These are phyloP conservation scores for Syzygium grande DNA, from an alignment of 345 rosid species.

Conservation along the genomic window DNA sequence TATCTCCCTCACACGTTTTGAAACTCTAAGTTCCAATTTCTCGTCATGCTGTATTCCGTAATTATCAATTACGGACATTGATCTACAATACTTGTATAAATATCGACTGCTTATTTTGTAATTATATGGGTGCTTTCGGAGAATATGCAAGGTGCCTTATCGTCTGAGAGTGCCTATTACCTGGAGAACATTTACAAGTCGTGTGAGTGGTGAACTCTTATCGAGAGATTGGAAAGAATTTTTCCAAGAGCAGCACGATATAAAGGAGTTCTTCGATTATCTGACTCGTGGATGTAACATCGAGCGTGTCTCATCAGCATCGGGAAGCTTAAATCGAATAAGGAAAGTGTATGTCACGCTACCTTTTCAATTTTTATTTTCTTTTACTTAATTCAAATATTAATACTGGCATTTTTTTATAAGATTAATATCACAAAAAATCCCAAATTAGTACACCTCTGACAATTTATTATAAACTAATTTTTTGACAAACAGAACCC, in stretches of 20 bases:
- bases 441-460: rapidly evolving
- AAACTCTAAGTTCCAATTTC: not conserved
- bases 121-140: not conserved
- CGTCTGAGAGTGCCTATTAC: not conserved
- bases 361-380: not conserved
- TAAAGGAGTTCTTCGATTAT: not conserved
- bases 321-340: not conserved
- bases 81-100: not conserved
- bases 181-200: not conserved
- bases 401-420: too few relatives aligned
- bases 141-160: not conserved
- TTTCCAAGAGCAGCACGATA: not conserved
- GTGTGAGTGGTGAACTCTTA: not conserved
- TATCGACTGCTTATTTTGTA: not conserved
- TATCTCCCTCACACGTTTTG: not conserved
- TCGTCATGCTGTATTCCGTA: too few relatives aligned
- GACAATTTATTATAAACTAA: too few relatives aligned
- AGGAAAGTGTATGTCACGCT: not conserved
- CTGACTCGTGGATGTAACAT: not conserved
- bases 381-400: not conserved
- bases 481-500: too few relatives aligned
- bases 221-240: not conserved
- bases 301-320: not conserved
- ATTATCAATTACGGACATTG: not conserved
- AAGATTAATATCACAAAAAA: too few relatives aligned